Conservation (phyloP, 192 early-diverging fungal genomes). For the Coemansia sp. region DNA sequence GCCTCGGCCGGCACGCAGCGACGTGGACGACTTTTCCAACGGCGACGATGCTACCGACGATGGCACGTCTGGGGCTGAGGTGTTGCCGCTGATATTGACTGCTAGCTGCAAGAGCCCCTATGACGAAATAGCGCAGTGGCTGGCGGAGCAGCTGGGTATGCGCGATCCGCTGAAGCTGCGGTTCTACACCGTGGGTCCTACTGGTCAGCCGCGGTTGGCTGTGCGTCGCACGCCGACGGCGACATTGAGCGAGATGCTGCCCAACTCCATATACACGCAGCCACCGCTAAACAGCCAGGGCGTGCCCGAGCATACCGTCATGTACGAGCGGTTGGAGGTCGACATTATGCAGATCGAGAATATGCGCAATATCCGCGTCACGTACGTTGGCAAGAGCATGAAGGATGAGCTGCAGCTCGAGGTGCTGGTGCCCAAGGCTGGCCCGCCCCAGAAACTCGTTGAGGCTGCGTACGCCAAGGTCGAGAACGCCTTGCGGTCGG, state of each 20-base stretch:
- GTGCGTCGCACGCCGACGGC: slow-evolving; percentile 53
- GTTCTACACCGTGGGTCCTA: slow-evolving; percentile 55
- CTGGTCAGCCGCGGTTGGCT: slow-evolving; percentile 34
- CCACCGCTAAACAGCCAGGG: slow-evolving; percentile 12
- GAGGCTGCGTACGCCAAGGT: slow-evolving; percentile 55
- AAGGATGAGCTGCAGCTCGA: slow-evolving; percentile 72
- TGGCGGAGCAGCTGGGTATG: slow-evolving; percentile 58
- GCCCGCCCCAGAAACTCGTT: slow-evolving; percentile 51
- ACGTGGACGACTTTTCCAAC: slow-evolving; percentile 10
- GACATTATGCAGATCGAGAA: slow-evolving; percentile 79
- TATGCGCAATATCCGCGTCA: slow-evolving; percentile 71
- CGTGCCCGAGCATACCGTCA: slow-evolving; percentile 53
- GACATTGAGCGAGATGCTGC: slow-evolving; percentile 60
- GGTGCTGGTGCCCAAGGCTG: slow-evolving; percentile 68
- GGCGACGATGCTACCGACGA: neutral
- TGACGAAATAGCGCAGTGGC: slow-evolving; percentile 58
- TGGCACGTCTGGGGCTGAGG: slow-evolving; percentile 18
- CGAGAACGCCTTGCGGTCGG: slow-evolving; percentile 21
- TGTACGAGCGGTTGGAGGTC: slow-evolving; percentile 85
- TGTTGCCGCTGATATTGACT: neutral
- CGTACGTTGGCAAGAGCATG: slow-evolving; percentile 62
- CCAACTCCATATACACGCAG: slow-evolving; percentile 23
- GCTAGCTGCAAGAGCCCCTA: slow-evolving; percentile 32
- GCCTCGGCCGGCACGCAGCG: slow-evolving; percentile 43
- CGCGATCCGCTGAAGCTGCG: slow-evolving; percentile 68